Percentiles rank a stretch among this genome's conserved stretches.
Conservation (phyloP, 2,329 filamentous ascomycete species). For the Colletotrichum tropicicola region DNA sequence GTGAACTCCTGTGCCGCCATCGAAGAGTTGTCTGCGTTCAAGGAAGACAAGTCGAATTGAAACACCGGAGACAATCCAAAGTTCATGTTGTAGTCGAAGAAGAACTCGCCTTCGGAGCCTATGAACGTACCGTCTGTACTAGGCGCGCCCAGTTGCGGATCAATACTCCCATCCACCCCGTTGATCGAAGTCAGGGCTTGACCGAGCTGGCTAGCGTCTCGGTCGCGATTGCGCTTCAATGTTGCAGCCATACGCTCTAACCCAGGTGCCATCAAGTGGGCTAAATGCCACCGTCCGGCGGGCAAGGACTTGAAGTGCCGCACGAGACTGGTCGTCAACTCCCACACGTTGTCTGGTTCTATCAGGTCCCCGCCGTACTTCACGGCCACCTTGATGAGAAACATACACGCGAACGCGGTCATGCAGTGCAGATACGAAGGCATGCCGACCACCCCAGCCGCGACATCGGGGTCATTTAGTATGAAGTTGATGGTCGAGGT, state of each 20-base stretch:
- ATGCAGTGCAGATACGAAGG: constrained; percentile 62
- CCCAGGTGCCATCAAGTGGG: constrained; percentile 55
- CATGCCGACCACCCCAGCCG: constrained; percentile 51
- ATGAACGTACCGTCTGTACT: constrained; percentile 7
- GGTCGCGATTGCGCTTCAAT: neutral
- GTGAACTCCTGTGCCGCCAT: constrained; percentile 7
- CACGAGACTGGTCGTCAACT: constrained; percentile 47
- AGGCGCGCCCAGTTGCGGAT: neutral
- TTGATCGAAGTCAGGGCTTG: neutral
- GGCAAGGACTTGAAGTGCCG: constrained; percentile 48
- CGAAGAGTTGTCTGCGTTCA: neutral
- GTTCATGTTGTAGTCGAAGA: constrained; percentile 37
- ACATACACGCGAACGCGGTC: constrained; percentile 62
- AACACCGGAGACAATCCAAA: constrained; percentile 41
- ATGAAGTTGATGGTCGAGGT: constrained; percentile 54
- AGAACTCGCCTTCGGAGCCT: constrained; percentile 24
- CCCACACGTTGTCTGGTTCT: constrained; percentile 44
- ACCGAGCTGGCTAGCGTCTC: neutral
- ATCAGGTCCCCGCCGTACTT: constrained; percentile 50
- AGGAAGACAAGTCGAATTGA: constrained; percentile 35
- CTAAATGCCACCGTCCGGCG: constrained; percentile 54
- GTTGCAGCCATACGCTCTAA: constrained; percentile 49
- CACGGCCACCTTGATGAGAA: constrained; percentile 56
- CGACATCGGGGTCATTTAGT: constrained; percentile 51
- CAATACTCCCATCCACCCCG: neutral